Conservation (phyloP, 371 early-diverging fungal species). For the Mucor circinelloides region DNA sequence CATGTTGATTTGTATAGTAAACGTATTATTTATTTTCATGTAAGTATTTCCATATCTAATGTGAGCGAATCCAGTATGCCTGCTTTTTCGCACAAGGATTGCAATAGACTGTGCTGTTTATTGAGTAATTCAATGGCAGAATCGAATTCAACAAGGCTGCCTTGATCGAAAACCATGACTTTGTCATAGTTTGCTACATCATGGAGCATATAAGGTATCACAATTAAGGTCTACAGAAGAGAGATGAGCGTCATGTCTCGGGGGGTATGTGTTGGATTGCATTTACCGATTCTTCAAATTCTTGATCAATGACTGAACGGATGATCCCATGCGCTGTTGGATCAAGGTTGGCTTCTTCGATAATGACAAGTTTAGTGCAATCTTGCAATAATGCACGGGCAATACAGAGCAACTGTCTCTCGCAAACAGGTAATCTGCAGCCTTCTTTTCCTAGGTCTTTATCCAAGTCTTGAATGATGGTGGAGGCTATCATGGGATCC, state of each 20-base stretch:
- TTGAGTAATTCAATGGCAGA: slow-evolving; percentile 51
- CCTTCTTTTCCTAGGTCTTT: slow-evolving; percentile 61
- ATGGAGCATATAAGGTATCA: slow-evolving; percentile 81
- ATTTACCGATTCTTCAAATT: slow-evolving; percentile 70
- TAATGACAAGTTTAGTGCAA: slow-evolving; percentile 66
- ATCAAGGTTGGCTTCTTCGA: slow-evolving; percentile 79
- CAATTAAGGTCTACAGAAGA: slow-evolving; percentile 69
- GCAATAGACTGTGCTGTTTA: slow-evolving; percentile 33
- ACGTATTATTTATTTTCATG: slow-evolving; percentile 6
- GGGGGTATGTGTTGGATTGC: neutral
- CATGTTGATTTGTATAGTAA: neutral
- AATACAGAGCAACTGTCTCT: slow-evolving; percentile 82
- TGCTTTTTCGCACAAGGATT: slow-evolving; percentile 38
- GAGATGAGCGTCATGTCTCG: too few species aligned
- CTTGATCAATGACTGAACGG: slow-evolving; percentile 77
- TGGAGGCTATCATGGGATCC: neutral
- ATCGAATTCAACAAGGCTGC: slow-evolving; percentile 80
- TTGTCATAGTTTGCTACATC: slow-evolving; percentile 67
- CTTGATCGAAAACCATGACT: slow-evolving; percentile 64
- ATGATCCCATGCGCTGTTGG: slow-evolving; percentile 75
- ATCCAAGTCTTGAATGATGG: slow-evolving; percentile 52
- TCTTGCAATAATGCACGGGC: slow-evolving; percentile 78
- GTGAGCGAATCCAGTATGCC: slow-evolving; percentile 26
- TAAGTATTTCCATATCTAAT: slow-evolving; percentile 22
- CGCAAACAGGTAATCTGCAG: slow-evolving; percentile 75